Percentiles rank a stretch among this genome's conserved stretches.
These are phyloP conservation scores for Alternaria arborescens DNA, from an alignment of 2,329 filamentous ascomycete species.

Conservation along the genomic window DNA sequence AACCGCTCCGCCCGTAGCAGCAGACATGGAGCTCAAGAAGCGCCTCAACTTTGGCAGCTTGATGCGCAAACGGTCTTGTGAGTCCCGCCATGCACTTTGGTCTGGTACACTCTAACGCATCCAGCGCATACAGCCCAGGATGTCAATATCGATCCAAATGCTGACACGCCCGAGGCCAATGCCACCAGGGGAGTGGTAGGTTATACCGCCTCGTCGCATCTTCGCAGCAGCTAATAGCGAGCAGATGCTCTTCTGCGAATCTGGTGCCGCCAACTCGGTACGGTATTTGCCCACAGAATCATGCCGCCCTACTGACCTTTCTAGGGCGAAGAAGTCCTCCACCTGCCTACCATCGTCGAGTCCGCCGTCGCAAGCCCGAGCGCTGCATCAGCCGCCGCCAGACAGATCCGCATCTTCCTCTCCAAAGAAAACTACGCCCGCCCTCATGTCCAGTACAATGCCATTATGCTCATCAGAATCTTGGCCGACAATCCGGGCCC, in stretches of 20 bases:
- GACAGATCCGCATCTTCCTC: conserved; percentile 83
- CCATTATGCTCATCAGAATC: conserved; percentile 93
- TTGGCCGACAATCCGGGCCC: conserved; percentile 89
- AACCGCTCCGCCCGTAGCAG: conserved; percentile 7
- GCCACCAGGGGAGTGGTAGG: conserved; percentile 72
- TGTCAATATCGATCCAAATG: conserved; percentile 39
- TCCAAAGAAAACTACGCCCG: conserved; percentile 71
- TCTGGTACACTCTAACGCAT: conserved; percentile 17
- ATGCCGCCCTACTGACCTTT: conserved; percentile 21
- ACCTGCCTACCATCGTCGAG: conserved; percentile 93
- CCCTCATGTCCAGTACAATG: conserved; percentile 88
- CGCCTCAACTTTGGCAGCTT: conserved; percentile 48
- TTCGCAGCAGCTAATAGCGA: conserved; percentile 17
- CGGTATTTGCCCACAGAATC: neutral
- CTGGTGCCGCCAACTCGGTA: conserved; percentile 65
- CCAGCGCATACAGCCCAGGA: conserved; percentile 38
- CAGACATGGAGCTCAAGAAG: conserved; percentile 52
- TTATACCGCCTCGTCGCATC: conserved; percentile 37
- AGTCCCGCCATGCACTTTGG: conserved; percentile 13
- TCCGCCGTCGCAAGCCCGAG: conserved; percentile 89
- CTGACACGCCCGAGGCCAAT: conserved; percentile 72
- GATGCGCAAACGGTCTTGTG: conserved; percentile 45
- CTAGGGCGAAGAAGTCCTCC: conserved; percentile 89
- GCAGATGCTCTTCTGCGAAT: conserved; percentile 84
- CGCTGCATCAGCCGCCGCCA: conserved; percentile 83